These are phyloP conservation scores for Paecilomyces fulvus DNA, from an alignment of 2,329 filamentous ascomycete species.

Conservation along the genomic window DNA sequence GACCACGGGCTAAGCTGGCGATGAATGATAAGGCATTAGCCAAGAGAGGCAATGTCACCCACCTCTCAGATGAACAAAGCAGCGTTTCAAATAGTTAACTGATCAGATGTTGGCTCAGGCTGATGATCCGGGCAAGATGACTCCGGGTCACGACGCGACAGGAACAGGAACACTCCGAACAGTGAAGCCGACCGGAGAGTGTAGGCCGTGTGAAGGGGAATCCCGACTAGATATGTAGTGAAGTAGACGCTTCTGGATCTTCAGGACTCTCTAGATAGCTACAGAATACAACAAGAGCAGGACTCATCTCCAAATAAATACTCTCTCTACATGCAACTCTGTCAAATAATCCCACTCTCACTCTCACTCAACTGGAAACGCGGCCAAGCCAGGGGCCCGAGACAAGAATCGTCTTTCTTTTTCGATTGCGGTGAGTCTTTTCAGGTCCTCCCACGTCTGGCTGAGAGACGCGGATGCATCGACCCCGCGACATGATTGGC, in stretches of 20 bases:
- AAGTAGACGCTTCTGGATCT: too few relatives aligned
- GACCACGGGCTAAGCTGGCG: constrained; percentile 3
- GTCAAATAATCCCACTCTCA: too few relatives aligned
- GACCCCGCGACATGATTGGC: background rate
- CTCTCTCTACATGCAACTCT: background rate
- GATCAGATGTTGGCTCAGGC: background rate
- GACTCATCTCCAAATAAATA: background rate
- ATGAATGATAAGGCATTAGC: background rate
- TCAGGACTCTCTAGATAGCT: too few relatives aligned
- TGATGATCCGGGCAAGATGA: background rate
- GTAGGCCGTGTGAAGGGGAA: too few relatives aligned
- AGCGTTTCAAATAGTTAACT: background rate
- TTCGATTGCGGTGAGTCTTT: background rate
- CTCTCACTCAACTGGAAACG: background rate
- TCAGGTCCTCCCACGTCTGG: background rate
- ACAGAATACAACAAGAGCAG: background rate
- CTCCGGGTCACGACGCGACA: background rate
- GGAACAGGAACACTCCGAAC: background rate
- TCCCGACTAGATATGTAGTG: too few relatives aligned
- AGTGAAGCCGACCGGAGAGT: background rate
- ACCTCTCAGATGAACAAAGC: background rate
- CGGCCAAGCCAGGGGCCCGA: background rate
- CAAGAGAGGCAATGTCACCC: constrained; percentile 6
- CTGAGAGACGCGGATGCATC: background rate
- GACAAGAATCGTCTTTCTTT: background rate